Conservation (phyloP, 352 stramenopile species). For the Phytopythium kandeliae region DNA sequence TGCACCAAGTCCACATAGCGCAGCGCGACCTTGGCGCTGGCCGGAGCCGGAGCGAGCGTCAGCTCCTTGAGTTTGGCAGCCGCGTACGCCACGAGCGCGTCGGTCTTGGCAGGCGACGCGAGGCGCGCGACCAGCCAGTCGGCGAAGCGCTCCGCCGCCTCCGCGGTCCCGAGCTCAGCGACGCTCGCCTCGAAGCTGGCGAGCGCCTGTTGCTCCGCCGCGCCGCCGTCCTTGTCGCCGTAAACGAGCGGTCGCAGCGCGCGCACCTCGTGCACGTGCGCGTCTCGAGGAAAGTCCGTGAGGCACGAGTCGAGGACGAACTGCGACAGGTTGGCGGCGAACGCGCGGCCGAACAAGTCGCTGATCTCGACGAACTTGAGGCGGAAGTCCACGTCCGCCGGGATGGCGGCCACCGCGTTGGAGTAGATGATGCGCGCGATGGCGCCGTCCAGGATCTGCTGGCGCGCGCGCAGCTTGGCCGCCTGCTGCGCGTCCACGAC, state of each 20-base stretch:
- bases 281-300: conserved; percentile 47
- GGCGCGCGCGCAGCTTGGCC: conserved; percentile 55
- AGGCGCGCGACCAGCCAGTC: conserved; percentile 60
- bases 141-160: conserved; percentile 60
- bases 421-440: conserved; percentile 82
- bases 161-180: conserved; percentile 25
- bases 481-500: conserved; percentile 24
- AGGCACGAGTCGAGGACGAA: conserved; percentile 65
- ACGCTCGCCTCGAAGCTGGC: conserved; percentile 61
- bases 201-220: conserved; percentile 40
- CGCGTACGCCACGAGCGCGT: conserved; percentile 49
- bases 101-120: conserved; percentile 28
- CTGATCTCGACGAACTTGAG: conserved; percentile 73
- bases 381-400: conserved; percentile 59
- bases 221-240: conserved; percentile 20
- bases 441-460: conserved; percentile 69
- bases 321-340: conserved; percentile 56
- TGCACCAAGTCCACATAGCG: conserved; percentile 72
- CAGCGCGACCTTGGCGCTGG: conserved; percentile 24
- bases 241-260: conserved; percentile 44
- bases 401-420: conserved; percentile 60
- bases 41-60: conserved; percentile 15
- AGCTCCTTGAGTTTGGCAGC: conserved; percentile 50
- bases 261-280: conserved; percentile 46
- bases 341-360: conserved; percentile 60